Evolutionary conservation across 2,329 filamentous ascomycete species (phyloP).

Genomic region (Chaetomium strumarium): DNA sequence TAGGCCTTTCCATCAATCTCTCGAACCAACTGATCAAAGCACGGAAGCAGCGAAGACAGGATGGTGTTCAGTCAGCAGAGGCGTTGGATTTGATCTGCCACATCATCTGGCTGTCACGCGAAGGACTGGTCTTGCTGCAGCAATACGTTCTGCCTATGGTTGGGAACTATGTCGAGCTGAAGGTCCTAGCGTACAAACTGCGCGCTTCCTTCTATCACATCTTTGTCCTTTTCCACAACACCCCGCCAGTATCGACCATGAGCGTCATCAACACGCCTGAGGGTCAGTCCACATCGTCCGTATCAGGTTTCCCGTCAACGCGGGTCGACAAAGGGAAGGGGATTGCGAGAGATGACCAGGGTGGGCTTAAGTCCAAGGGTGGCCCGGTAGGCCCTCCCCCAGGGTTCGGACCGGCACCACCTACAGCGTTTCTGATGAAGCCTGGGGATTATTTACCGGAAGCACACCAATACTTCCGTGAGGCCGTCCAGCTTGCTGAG

Average conservation of each 20-base stretch:
- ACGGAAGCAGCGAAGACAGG: conserved; percentile 75
- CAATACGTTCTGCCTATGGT: conserved; percentile 83
- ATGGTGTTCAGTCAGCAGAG: conserved; percentile 69
- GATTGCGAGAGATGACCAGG: conserved; percentile 40
- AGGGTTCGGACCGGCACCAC: conserved; percentile 45
- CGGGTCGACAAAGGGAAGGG: conserved; percentile 45
- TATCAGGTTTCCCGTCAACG: conserved; percentile 29
- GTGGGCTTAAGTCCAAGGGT: conserved; percentile 41
- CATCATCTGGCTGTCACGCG: conserved; percentile 91
- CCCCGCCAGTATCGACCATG: conserved; percentile 65
- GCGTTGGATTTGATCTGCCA: conserved; percentile 77
- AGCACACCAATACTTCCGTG: conserved; percentile 74
- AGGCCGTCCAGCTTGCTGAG: conserved; percentile 70
- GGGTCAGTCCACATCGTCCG: conserved; percentile 31
- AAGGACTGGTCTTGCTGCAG: conserved; percentile 83
- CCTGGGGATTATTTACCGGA: conserved; percentile 73
- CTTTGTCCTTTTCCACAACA: conserved; percentile 92
- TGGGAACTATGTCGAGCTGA: conserved; percentile 71
- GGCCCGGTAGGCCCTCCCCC: conserved; percentile 53
- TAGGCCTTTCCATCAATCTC: conserved; percentile 84
- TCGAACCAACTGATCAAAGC: conserved; percentile 78
- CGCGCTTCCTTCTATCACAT: conserved; percentile 94
- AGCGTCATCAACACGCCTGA: conserved; percentile 48
- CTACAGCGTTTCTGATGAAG: conserved; percentile 72
- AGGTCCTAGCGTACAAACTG: conserved; percentile 85